Evolutionary conservation across 805 yeast species (phyloP).

Genomic region (Saturnispora ahearnii): DNA sequence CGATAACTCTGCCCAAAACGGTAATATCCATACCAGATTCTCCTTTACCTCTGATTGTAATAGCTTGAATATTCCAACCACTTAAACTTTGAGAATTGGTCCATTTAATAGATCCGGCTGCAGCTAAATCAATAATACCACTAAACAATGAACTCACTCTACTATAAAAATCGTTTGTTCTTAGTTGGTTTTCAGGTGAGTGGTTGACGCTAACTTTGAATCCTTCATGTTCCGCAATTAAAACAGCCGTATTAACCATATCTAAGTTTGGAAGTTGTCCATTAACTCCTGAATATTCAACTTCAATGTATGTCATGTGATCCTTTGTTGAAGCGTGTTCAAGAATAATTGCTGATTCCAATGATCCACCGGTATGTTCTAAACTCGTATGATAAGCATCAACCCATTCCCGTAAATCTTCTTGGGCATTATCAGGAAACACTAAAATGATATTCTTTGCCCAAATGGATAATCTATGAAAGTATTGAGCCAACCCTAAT

Average conservation of each 20-base stretch:
- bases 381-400: slow-evolving; percentile 82
- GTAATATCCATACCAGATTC: slow-evolving; percentile 65
- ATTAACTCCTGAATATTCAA: slow-evolving; percentile 79
- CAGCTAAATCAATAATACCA: slow-evolving; percentile 61
- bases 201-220: slow-evolving; percentile 61
- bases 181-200: slow-evolving; percentile 37
- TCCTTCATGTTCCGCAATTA: slow-evolving; percentile 67
- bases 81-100: slow-evolving; percentile 87
- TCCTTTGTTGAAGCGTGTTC: slow-evolving; percentile 64
- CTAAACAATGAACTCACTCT: slow-evolving; percentile 50
- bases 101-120: slow-evolving; percentile 49
- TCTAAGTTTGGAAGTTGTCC: slow-evolving; percentile 96
- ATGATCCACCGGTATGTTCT: slow-evolving; percentile 85
- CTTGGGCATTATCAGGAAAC: slow-evolving; percentile 61
- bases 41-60: slow-evolving; percentile 61
- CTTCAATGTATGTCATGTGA: slow-evolving; percentile 62
- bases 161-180: slow-evolving; percentile 39
- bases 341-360: slow-evolving; percentile 80
- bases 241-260: slow-evolving; percentile 71
- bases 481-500: slow-evolving; percentile 67
- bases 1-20: slow-evolving; percentile 83
- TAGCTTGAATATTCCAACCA: slow-evolving; percentile 92
- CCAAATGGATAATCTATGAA: slow-evolving; percentile 86
- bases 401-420: slow-evolving; percentile 78
- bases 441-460: slow-evolving; percentile 87